Evolutionary conservation across 441 rosid genomes (phyloP).

Genomic region (Melastoma candidum): DNA sequence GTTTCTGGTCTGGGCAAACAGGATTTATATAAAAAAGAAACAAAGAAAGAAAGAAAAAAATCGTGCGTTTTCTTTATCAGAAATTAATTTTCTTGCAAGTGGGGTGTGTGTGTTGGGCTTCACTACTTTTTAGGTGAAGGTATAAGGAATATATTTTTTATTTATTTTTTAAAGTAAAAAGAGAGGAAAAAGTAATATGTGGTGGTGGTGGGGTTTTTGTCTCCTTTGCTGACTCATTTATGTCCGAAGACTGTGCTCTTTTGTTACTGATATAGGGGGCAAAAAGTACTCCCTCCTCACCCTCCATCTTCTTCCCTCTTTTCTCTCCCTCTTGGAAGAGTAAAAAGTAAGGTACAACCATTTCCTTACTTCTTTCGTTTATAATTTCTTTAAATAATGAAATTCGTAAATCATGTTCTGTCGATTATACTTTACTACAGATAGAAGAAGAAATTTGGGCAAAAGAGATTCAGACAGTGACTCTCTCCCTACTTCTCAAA

Average conservation of each 20-base stretch:
- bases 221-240: conserved; percentile 35
- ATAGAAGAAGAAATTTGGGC: no score
- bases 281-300: conserved; percentile 16
- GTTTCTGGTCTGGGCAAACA: no score
- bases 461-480: no score
- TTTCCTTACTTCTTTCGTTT: no score
- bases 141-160: conserved; percentile 22
- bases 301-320: conserved; percentile 16
- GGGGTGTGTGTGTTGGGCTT: no score
- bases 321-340: conserved; percentile 23
- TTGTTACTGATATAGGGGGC: conserved; percentile 44
- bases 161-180: conserved; percentile 32
- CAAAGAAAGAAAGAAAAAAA: no score
- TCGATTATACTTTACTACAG: no score
- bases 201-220: conserved; percentile 26
- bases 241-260: conserved; percentile 34
- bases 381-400: no score
- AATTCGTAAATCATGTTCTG: no score
- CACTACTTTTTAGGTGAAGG: conserved; percentile 47
- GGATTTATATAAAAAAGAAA: no score
- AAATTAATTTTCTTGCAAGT: no score
- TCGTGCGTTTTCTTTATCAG: no score
- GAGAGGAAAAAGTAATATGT: not conserved
- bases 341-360: conserved; percentile 6
- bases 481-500: conserved; percentile 9